Evolutionary conservation across 2,329 filamentous ascomycete species (phyloP).

Genomic region (Venturia pyrina): DNA sequence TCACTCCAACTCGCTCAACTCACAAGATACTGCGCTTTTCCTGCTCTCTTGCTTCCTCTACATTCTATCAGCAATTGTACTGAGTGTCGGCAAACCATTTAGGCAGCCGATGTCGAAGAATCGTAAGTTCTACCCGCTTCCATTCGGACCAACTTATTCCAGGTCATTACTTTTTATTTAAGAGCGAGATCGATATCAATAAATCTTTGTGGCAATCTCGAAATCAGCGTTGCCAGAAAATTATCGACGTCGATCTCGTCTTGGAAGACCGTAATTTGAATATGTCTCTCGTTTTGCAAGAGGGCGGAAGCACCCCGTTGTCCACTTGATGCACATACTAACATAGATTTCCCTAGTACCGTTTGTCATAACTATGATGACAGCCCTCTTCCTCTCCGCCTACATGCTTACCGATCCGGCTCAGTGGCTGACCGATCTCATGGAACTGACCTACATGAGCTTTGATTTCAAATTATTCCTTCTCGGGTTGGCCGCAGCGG

Average conservation of each 20-base stretch:
- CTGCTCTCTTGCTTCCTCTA: conserved; percentile 90
- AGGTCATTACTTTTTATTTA: no score
- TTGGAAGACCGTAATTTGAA: no score
- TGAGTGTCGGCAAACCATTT: conserved; percentile 88
- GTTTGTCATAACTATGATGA: conserved; percentile 66
- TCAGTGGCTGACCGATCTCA: conserved; percentile 57
- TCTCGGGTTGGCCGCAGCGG: conserved; percentile 57
- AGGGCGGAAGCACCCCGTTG: no score
- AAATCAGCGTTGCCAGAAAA: no score
- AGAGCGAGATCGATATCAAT: no score
- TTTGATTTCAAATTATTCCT: conserved; percentile 63
- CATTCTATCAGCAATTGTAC: conserved; percentile 76
- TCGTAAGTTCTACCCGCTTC: conserved; percentile 41
- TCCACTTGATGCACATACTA: conserved; percentile 16
- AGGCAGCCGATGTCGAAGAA: conserved; percentile 71
- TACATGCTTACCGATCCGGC: conserved; percentile 77
- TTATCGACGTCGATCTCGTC: no score
- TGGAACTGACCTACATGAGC: conserved; percentile 78
- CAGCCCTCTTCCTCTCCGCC: conserved; percentile 55
- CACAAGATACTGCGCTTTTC: conserved; percentile 87
- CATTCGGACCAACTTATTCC: not conserved
- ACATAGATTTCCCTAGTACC: conserved; percentile 47
- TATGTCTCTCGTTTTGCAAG: no score
- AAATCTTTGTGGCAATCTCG: no score
- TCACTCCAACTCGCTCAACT: conserved; percentile 80